A percentile compares a stretch with the other conserved stretches of the same genome.
phyloP scores from a whole-genome alignment of 2,329 filamentous ascomycete species.

The Penicillium olsonii region DNA sequence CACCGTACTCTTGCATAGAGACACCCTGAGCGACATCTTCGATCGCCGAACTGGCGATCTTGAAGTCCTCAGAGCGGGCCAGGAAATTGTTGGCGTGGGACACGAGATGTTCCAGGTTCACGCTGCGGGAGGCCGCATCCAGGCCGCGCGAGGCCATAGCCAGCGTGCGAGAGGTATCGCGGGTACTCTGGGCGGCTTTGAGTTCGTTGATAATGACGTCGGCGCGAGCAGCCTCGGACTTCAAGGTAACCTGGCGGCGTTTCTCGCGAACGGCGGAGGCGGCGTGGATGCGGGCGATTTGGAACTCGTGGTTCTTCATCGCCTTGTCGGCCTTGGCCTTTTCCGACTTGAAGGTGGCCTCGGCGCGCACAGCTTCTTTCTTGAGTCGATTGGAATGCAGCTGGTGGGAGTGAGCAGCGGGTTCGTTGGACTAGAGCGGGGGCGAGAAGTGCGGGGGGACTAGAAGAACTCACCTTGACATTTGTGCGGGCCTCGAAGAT shows the following conservation, averaged over 20 bases:
- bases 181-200: constrained; percentile 50
- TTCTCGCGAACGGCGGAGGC: constrained; percentile 49
- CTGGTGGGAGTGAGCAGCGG: constrained; percentile 25
- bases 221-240: constrained; percentile 48
- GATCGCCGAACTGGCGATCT: constrained; percentile 45
- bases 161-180: constrained; percentile 48
- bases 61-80: constrained; percentile 45
- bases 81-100: constrained; percentile 47
- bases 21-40: constrained; percentile 45
- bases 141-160: constrained; percentile 48
- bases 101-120: constrained; percentile 48
- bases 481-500: constrained; percentile 46
- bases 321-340: constrained; percentile 51
- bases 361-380: constrained; percentile 49
- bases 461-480: constrained; percentile 37
- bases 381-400: constrained; percentile 51
- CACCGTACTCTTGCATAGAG: constrained; percentile 47
- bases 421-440: neutral
- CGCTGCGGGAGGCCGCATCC: constrained; percentile 47
- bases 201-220: constrained; percentile 53
- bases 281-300: constrained; percentile 52
- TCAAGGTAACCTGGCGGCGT: constrained; percentile 47
- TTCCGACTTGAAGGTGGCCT: constrained; percentile 49
- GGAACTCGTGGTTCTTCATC: constrained; percentile 51
- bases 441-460: neutral